phyloP scores from a whole-genome alignment of 371 early-diverging fungal genomes.

The Batrachochytrium dendrobatidis region DNA sequence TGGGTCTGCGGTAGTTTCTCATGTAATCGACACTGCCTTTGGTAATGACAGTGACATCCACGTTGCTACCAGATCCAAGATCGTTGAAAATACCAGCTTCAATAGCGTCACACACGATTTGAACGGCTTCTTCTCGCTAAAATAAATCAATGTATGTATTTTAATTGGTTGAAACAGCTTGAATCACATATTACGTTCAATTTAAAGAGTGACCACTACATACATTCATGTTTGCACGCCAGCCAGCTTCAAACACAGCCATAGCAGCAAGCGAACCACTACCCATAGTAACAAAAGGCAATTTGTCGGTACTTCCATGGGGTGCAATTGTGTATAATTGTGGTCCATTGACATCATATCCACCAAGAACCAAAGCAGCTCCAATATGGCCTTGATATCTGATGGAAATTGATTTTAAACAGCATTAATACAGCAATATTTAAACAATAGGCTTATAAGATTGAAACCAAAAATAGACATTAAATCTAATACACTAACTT shows the following conservation, averaged over 20 bases:
- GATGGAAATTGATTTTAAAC: slow-evolving; percentile 10
- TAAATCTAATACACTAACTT: slow-evolving; percentile 35
- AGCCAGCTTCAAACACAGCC: slow-evolving; percentile 90
- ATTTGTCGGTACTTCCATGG: slow-evolving; percentile 94
- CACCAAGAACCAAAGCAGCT: slow-evolving; percentile 97
- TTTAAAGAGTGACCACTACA: slow-evolving; percentile 4
- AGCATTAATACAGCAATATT: slow-evolving; percentile 8
- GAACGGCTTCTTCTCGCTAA: slow-evolving; percentile 88
- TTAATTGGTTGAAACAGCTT: background rate
- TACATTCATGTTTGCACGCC: slow-evolving; percentile 79
- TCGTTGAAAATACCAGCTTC: slow-evolving; percentile 99
- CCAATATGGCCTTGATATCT: slow-evolving; percentile 96
- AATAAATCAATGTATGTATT: background rate
- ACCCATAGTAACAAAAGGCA: slow-evolving; percentile 97
- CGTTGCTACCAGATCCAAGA: slow-evolving; percentile 98
- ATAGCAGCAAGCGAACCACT: slow-evolving; percentile 94
- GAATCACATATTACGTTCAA: background rate
- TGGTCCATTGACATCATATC: slow-evolving; percentile 88
- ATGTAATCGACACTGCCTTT: slow-evolving; percentile 73
- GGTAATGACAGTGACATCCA: slow-evolving; percentile 92
- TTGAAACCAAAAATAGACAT: background rate
- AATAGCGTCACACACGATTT: slow-evolving; percentile 91
- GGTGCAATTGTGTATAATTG: slow-evolving; percentile 93
- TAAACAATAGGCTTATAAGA: too few relatives aligned
- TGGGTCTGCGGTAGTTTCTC: slow-evolving; percentile 80